Base-by-base conservation (phyloP, 2,329 filamentous ascomycete species). In the Botrytis porri region DNA sequence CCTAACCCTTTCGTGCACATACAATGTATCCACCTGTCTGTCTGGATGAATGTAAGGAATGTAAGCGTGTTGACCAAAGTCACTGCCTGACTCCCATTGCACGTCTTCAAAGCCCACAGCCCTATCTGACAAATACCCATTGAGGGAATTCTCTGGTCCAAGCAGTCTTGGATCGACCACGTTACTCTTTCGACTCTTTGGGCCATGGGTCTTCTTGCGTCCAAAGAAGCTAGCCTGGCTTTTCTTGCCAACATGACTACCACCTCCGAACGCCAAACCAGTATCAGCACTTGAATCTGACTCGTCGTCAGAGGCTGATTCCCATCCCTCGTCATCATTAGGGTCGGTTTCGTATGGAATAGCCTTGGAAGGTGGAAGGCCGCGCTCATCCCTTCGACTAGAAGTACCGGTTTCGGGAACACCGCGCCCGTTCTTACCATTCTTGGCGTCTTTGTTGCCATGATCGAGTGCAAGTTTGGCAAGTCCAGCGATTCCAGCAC, bases 91-190 rank as follows among this genome's bases (percentile, higher is more conserved):
- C 32, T 71, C 74, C 77, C 78, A 80, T 62, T 75, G 81, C 64
- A 81, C 82, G 70, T 84, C 83, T 18, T 84, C 83, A 74, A 88
- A 89, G 20, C 88, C 88, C 75, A 86, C 88, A 14, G 88, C 88
- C 32, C 83, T 85, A 78, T 84, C 86, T 22, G 64, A 54, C 77
- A 88, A 84, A 81, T 84, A 83, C 48, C 86, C 89, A 74, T 84
- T 86, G 43, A 90, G 84, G n/a, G 88, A 90, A 79, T 90, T 91
- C 71, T 86, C 82, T 22, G 87, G 88, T 6, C 88, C 88, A 78
- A 90, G 90, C 57, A 88, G 82, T 74, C 83, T 82, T 20, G 88
- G 89, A 75, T 89, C 88, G 64, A 89, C 88, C 39, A 88, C 81
- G 32, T 86, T 87, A 65, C 81, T 84, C 79, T 85, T 86, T 67